Evolutionary conservation across 2,329 filamentous ascomycete species (phyloP), one percentile per base, ranked within the genome.

Genomic region (Aspergillus floridensis): DNA sequence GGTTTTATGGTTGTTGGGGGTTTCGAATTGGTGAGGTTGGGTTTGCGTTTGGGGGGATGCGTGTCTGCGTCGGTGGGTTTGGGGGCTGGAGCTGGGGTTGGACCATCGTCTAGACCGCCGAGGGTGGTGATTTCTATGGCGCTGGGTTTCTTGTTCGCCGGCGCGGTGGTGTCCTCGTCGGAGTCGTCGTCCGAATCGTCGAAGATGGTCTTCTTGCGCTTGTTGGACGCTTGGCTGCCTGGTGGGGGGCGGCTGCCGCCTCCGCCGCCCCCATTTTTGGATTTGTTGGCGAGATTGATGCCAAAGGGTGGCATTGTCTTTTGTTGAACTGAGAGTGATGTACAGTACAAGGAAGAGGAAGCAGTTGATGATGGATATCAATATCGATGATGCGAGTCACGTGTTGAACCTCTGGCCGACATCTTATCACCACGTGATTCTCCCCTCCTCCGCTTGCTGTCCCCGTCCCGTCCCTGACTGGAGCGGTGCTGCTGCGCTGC

Each of bases 191-290:
- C 77, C 16, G 73, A 71, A 50, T 77, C 78, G 60, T 77, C 78
- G 65, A 81, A 80, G 38, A 80, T 74, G 12, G 75, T 74, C 60
- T 77, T 79, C 68, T 81, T 82, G 60, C 79, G 78, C 64, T 81
- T 81, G 62, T 79, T 76, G 35, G 12, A 1, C 11, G 32, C 2
- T 69, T 69, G 12, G 12, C 7, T 10, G 14, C 38, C 32, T 35
- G 32, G 32, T 35, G 32, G 32, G 32, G 32, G 32, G 32, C 32
- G 32, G 2, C 70, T 61, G n/a, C 66, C 58, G 31, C 68, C 64
- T 21, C 70, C 68, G n/a, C 70, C 65, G 49, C 71, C n/a, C n/a
- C n/a, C n/a, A n/a, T n/a, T n/a, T n/a, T 58, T 53, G 57, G 58
- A 65, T 76, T 77, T 77, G 57, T 68, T 76, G 2, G 73, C 60